Evolutionary conservation across 2,329 filamentous ascomycete species (phyloP).

Genomic region (Penicillium sclerotigenum): DNA sequence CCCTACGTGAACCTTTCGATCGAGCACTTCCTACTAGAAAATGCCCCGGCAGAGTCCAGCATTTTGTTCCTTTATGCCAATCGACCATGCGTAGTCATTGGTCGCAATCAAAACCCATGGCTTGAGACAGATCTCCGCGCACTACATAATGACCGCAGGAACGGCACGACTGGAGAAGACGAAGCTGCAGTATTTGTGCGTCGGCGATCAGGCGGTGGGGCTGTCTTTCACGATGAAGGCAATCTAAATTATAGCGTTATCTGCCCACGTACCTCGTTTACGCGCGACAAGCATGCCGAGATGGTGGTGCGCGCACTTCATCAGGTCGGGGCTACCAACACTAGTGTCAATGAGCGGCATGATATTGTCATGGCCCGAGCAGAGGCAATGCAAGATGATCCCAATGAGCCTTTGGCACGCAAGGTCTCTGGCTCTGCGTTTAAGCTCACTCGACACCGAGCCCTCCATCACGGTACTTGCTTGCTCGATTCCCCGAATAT

Average conservation of each 20-base stretch:
- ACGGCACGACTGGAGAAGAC: constrained; percentile 10
- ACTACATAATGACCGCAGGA: constrained; percentile 47
- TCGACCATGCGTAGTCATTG: constrained; percentile 80
- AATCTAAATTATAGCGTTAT: constrained; percentile 97
- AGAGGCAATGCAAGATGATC: constrained; percentile 15
- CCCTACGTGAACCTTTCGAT: constrained; percentile 90
- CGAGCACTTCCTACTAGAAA: constrained; percentile 83
- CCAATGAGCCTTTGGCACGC: constrained; percentile 45
- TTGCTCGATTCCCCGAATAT: constrained; percentile 76
- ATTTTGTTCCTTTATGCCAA: constrained; percentile 89
- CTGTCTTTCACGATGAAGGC: constrained; percentile 89
- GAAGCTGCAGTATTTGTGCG: constrained; percentile 65
- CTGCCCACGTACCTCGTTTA: constrained; percentile 70
- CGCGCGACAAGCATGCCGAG: constrained; percentile 80
- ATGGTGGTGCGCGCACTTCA: constrained; percentile 87
- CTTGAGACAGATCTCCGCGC: constrained; percentile 74
- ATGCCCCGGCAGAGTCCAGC: constrained; percentile 66
- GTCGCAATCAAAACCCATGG: constrained; percentile 98
- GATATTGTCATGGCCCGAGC: constrained; percentile 76
- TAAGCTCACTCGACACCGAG: constrained; percentile 77
- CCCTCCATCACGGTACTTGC: constrained; percentile 91
- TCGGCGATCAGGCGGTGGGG: constrained; percentile 80
- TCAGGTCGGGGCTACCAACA: constrained; percentile 45
- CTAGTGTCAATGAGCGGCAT: constrained; percentile 82
- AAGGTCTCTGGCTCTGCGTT: constrained; percentile 95